Conservation (phyloP, 495 filamentous ascomycete genomes). For the Clohesyomyces aquaticus region DNA sequence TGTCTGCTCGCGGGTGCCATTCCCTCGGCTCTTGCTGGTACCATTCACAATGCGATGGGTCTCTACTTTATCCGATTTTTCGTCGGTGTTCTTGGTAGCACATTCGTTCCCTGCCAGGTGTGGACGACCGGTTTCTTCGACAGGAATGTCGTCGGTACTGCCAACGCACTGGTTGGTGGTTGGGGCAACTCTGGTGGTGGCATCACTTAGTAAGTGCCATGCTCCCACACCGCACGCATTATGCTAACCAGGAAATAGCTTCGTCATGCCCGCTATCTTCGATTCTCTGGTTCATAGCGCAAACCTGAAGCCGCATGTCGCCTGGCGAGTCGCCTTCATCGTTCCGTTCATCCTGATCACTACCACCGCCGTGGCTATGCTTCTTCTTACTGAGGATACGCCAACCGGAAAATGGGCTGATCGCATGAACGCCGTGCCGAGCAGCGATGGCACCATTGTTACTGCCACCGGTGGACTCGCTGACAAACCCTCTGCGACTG, state of each 20-base stretch:
- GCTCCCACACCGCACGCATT: neutral
- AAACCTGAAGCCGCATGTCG: conserved; percentile 64
- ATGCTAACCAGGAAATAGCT: conserved; percentile 46
- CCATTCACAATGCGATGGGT: conserved; percentile 69
- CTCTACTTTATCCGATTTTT: conserved; percentile 86
- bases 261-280: conserved; percentile 92
- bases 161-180: conserved; percentile 84
- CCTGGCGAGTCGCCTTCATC: conserved; percentile 85
- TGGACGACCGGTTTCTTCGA: conserved; percentile 97
- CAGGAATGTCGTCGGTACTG: conserved; percentile 90
- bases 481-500: conserved; percentile 54
- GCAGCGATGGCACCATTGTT: conserved; percentile 50
- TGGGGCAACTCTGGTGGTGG: conserved; percentile 92
- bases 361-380: conserved; percentile 64
- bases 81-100: conserved; percentile 85
- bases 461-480: conserved; percentile 59
- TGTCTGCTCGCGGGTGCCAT: conserved; percentile 8
- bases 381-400: conserved; percentile 79
- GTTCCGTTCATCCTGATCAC: conserved; percentile 81
- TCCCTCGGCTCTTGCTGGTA: conserved; percentile 32
- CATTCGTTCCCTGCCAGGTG: conserved; percentile 93
- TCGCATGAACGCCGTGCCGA: conserved; percentile 51
- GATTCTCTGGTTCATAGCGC: conserved; percentile 70
- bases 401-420: conserved; percentile 84
- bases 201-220: conserved; percentile 59